These are phyloP conservation scores for Chloromonas sp. DNA, from an alignment of 163 green algal genomes.

Conservation along the genomic window DNA sequence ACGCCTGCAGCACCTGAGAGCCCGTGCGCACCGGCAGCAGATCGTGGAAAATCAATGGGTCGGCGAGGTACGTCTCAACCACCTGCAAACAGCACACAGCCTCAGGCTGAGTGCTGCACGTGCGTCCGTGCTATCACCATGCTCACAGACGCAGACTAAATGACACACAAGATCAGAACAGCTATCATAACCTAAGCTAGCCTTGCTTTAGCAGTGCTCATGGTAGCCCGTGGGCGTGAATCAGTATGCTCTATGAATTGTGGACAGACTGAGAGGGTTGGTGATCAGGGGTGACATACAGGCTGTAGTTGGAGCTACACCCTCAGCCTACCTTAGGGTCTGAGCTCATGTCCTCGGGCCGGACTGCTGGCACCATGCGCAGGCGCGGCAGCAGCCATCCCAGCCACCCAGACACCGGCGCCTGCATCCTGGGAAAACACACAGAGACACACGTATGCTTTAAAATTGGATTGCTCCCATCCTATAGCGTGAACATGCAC, in stretches of 20 bases:
- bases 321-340: slow-evolving; percentile 35
- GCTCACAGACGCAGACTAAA: too few relatives aligned
- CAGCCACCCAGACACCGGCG: slow-evolving; percentile 44
- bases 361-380: slow-evolving; percentile 63
- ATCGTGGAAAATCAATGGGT: slow-evolving; percentile 33
- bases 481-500: too few relatives aligned
- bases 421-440: slow-evolving; percentile 51
- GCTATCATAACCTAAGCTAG: too few relatives aligned
- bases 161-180: too few relatives aligned
- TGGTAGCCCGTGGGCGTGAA: too few relatives aligned
- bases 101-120: not conserved
- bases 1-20: slow-evolving; percentile 8
- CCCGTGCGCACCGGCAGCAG: slow-evolving; percentile 39
- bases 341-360: slow-evolving; percentile 63
- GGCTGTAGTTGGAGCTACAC: too few relatives aligned
- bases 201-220: too few relatives aligned
- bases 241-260: too few relatives aligned
- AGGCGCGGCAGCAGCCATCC: slow-evolving; percentile 43
- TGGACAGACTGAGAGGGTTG: too few relatives aligned
- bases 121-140: too few relatives aligned
- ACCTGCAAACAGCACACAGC: slow-evolving; percentile 2
- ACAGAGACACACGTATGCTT: not conserved
- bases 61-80: slow-evolving; percentile 21
- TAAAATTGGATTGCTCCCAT: not conserved
- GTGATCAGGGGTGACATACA: too few relatives aligned